Percentiles rank a stretch among this genome's conserved stretches.
Conservation (phyloP, 2,329 filamentous ascomycete genomes). For the Xylariales sp. region DNA sequence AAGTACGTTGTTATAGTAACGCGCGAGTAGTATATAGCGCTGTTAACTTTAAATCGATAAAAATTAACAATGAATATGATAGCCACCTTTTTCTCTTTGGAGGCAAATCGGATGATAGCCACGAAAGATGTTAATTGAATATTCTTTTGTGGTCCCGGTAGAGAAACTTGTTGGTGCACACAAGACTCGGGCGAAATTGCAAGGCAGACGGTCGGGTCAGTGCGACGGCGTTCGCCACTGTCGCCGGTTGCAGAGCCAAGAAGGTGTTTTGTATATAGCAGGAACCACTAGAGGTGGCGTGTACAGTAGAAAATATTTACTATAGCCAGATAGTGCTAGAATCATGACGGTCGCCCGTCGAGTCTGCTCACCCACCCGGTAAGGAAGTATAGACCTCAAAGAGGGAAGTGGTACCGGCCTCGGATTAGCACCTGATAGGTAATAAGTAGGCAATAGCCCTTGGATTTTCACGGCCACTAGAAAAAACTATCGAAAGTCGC, state of each 20-base stretch:
- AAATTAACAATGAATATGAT: not conserved
- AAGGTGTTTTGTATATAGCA: no score
- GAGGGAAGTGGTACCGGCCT: not conserved
- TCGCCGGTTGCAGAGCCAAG: no score
- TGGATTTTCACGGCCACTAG: no score
- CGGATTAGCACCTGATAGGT: no score
- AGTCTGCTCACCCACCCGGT: not conserved
- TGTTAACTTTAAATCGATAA: not conserved
- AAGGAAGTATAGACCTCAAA: not conserved
- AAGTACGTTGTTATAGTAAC: not conserved
- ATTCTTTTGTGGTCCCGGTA: not conserved
- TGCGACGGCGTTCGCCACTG: no score
- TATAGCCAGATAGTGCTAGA: no score
- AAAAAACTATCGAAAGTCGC: no score
- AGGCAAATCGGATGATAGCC: not conserved
- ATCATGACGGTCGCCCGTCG: not conserved
- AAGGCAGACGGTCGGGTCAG: not conserved
- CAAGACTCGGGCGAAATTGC: not conserved
- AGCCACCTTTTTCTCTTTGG: not conserved
- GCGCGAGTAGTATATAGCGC: not conserved
- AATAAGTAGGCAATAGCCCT: no score
- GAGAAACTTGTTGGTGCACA: not conserved
- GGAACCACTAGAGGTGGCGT: no score
- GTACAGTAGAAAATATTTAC: no score
- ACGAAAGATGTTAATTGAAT: not conserved